Conservation (phyloP, 495 filamentous ascomycete genomes). For the Chaetomium cochliodes region DNA sequence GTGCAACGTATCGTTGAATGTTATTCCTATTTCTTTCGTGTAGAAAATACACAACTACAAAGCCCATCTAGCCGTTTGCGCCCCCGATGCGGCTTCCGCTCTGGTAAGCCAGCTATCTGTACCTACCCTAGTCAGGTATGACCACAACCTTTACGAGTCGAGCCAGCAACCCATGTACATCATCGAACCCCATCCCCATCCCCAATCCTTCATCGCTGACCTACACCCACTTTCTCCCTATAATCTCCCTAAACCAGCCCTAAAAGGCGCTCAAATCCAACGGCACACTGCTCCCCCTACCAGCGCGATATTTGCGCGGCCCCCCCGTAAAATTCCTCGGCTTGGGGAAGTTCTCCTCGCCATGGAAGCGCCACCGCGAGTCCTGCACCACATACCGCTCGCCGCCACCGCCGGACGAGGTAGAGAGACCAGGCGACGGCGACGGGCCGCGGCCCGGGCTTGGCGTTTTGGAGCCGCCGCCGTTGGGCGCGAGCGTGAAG, state of each 20-base stretch:
- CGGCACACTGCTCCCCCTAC: conserved; percentile 89
- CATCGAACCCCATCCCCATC: no score
- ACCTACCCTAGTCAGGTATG: no score
- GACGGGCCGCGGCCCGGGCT: conserved; percentile 40
- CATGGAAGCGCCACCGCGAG: conserved; percentile 79
- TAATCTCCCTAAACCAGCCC: no score
- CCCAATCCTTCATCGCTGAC: neutral
- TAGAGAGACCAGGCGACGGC: conserved; percentile 27
- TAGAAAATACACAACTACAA: no score
- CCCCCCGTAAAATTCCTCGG: conserved; percentile 74
- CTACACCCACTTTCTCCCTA: neutral
- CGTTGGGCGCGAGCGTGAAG: conserved; percentile 66
- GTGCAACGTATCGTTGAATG: no score
- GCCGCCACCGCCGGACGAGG: conserved; percentile 29
- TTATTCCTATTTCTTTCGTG: no score
- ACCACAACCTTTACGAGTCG: no score
- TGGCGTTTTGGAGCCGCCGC: conserved; percentile 43
- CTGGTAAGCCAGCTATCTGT: no score
- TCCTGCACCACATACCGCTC: conserved; percentile 68
- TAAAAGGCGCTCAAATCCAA: conserved; percentile 66
- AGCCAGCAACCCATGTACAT: no score
- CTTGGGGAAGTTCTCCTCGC: conserved; percentile 77
- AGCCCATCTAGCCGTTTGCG: no score
- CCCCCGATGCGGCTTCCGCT: no score
- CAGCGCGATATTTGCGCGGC: conserved; percentile 78